Conservation (phyloP, 257 asterid genomes). For the Apocynum venetum region DNA sequence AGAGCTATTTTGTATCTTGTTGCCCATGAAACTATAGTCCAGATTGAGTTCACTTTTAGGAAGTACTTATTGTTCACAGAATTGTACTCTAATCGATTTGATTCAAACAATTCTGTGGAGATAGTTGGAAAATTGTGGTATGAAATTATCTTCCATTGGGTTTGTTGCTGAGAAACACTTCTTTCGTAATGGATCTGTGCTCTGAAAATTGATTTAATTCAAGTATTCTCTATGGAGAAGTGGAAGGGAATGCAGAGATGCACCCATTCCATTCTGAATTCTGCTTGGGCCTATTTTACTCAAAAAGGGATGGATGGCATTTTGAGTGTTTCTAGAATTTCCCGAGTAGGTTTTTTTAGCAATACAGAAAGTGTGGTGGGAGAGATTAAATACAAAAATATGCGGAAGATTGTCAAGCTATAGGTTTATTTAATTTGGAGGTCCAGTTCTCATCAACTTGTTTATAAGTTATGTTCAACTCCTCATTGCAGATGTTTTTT, state of each 20-base stretch:
- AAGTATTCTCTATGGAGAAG: no score
- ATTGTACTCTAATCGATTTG: no score
- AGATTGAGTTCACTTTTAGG: no score
- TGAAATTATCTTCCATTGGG: background rate
- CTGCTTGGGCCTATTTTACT: background rate
- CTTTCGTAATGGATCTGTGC: background rate
- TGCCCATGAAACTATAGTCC: no score
- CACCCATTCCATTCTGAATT: no score
- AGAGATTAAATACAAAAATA: background rate
- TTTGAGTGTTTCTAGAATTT: background rate
- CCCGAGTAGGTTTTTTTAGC: background rate
- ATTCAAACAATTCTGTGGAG: no score
- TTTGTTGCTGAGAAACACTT: background rate
- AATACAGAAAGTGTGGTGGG: no score
- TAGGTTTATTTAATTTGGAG: background rate
- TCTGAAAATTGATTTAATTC: background rate
- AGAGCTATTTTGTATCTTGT: background rate
- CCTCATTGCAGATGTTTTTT: no score
- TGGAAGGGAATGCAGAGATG: no score
- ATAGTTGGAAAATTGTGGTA: background rate
- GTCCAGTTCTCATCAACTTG: background rate
- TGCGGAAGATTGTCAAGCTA: background rate
- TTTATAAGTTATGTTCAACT: no score
- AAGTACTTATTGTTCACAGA: no score
- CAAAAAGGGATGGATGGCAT: background rate